phyloP scores from a whole-genome alignment of 495 filamentous ascomycete species.

The Clohesyomyces aquaticus region DNA sequence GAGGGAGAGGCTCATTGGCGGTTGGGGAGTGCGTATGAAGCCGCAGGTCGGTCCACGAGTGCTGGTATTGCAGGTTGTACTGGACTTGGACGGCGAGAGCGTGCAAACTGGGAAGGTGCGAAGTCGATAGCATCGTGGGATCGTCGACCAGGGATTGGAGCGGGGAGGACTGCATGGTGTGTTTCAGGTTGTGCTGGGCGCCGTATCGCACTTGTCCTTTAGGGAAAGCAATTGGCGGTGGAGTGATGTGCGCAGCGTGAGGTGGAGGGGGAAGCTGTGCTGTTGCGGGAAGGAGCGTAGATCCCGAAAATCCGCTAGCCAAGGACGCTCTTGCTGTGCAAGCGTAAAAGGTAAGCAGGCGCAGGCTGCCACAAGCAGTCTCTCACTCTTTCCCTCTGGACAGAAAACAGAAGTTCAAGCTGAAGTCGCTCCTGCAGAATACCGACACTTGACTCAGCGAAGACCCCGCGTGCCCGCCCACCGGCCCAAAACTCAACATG shows the following conservation, averaged over 20 bases:
- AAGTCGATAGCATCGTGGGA: background rate
- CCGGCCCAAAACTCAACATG: background rate
- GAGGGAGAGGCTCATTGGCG: constrained; percentile 49
- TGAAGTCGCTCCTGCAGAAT: too few species aligned
- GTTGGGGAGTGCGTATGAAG: constrained; percentile 60
- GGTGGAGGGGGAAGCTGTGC: constrained; percentile 13
- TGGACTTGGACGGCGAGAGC: constrained; percentile 68
- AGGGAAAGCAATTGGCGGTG: constrained; percentile 19
- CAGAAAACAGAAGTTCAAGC: too few species aligned
- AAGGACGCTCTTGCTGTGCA: background rate
- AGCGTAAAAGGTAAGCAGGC: background rate
- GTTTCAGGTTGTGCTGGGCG: constrained; percentile 26
- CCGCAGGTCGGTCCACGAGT: constrained; percentile 76
- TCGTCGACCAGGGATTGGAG: constrained; percentile 29
- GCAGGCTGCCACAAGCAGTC: background rate
- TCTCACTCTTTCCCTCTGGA: too few species aligned
- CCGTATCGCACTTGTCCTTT: constrained; percentile 6
- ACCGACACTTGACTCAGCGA: too few species aligned
- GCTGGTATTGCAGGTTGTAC: constrained; percentile 83
- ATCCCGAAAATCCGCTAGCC: constrained; percentile 21
- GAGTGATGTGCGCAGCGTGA: background rate
- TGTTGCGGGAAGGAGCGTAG: constrained; percentile 34
- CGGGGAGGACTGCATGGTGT: constrained; percentile 21
- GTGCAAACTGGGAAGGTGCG: constrained; percentile 37
- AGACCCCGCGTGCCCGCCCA: background rate